Base-by-base conservation (phyloP, 1,139 yeast genomes). In the Pichia inconspicua region DNA sequence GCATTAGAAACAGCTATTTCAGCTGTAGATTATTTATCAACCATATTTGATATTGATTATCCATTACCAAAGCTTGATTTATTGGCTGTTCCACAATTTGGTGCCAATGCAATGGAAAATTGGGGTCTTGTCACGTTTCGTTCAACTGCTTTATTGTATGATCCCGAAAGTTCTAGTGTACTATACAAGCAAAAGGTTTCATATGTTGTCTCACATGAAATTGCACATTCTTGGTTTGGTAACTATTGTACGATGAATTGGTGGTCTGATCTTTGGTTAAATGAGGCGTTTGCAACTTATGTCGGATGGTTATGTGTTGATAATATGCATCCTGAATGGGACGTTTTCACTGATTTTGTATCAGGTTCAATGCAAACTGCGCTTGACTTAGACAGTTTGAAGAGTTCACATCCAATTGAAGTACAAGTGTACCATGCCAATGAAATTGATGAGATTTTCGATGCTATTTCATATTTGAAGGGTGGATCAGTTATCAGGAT, bases 201-300 rank as follows among this genome's bases (percentile, higher is more conserved):
- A 12, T 78, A 78, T 54, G 82, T 78, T 41, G 78, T 78, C 28
- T 74, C 78, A 56, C 83, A 78, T 60, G 83, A 78, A 61, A 66
- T 77, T 53, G 82, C 82, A n/a, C 83, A 78, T 64, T 82, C 78
- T 58, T 78, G 82, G 82, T 78, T 78, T 57, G 83, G 83, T 52
- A 74, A 78, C 58, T 73, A 75, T 62, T 80, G 77, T 49, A 78
- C 83, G 42, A 78, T 78, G 82, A 73, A 76, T 56, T 78, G 77
- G 73, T 78, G 83, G 83, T 80, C 78, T 51, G 82, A 77, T 50
- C 68, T 78, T 55, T 78, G 82, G 82, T 70, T 78, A 51, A 78
- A 78, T 56, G 83, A 78, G 64, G 81, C 82, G 15, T 78, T 78
- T 63, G 83, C 83, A 15, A 78, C 83, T 15, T 77, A 78, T 74